phyloP scores from a whole-genome alignment of 106 monocot species.

The Allium fistulosum region DNA sequence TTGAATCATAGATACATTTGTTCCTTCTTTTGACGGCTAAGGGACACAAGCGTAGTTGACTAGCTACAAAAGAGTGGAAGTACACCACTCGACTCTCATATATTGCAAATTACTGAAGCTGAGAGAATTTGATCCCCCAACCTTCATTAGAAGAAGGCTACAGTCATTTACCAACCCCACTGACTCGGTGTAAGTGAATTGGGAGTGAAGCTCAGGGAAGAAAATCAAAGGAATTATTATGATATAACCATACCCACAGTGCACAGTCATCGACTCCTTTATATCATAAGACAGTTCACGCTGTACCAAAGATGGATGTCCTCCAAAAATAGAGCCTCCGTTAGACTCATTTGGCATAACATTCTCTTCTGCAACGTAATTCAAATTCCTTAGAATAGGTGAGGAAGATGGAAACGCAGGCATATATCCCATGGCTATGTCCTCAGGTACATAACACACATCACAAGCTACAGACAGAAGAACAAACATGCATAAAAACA shows the following conservation, averaged over 20 bases:
- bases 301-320: constrained; percentile 53
- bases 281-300: constrained; percentile 52
- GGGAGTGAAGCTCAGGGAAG: too few species aligned
- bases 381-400: constrained; percentile 55
- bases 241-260: constrained; percentile 59
- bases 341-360: constrained; percentile 23
- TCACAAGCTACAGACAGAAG: constrained; percentile 54
- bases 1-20: too few species aligned
- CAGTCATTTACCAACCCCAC: too few species aligned
- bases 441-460: constrained; percentile 78
- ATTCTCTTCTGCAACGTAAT: constrained; percentile 44
- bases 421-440: constrained; percentile 63
- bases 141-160: too few species aligned
- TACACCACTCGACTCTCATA: too few species aligned
- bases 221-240: not conserved
- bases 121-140: not conserved
- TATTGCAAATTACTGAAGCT: not conserved
- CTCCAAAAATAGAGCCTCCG: constrained; percentile 54
- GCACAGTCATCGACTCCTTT: constrained; percentile 65
- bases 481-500: constrained; percentile 8
- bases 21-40: too few species aligned
- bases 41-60: too few species aligned
- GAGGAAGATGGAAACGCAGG: constrained; percentile 60
- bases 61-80: too few species aligned
- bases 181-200: too few species aligned